These are phyloP conservation scores for Trypanosoma brucei DNA, from an alignment of 208 protist species.

Conservation along the genomic window DNA sequence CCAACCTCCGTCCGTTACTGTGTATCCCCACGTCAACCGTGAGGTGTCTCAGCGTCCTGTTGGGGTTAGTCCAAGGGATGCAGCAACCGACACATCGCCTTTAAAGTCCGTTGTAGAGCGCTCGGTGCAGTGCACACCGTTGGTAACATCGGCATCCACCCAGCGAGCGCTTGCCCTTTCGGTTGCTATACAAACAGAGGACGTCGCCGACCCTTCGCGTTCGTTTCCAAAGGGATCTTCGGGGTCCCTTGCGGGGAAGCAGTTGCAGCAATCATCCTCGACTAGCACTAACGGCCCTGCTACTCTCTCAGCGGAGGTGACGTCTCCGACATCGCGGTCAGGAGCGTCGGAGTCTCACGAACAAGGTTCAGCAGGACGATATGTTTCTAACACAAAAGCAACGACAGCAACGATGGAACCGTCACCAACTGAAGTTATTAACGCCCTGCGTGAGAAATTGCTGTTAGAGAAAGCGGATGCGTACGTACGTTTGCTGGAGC, in stretches of 20 bases:
- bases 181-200: not conserved
- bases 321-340: not conserved
- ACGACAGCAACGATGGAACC: conserved; percentile 2
- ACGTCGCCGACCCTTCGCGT: not conserved
- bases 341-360: too few species aligned
- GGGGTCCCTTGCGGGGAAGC: not conserved
- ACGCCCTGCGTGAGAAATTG: conserved; percentile 23
- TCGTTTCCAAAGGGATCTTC: not conserved
- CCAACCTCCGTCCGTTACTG: not conserved
- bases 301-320: not conserved
- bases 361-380: too few species aligned
- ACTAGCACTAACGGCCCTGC: not conserved
- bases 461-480: conserved; percentile 23
- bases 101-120: not conserved
- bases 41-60: not conserved
- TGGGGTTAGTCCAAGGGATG: not conserved
- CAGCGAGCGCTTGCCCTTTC: not conserved
- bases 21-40: not conserved
- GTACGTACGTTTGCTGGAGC: conserved; percentile 21
- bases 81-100: not conserved
- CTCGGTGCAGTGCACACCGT: not conserved
- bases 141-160: not conserved
- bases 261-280: not conserved
- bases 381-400: not conserved
- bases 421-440: conserved; percentile 20